Percentiles rank a stretch among this genome's conserved stretches.
These are phyloP conservation scores for Astragalus membranaceus DNA, from an alignment of 306 rosid genomes.

Conservation along the genomic window DNA sequence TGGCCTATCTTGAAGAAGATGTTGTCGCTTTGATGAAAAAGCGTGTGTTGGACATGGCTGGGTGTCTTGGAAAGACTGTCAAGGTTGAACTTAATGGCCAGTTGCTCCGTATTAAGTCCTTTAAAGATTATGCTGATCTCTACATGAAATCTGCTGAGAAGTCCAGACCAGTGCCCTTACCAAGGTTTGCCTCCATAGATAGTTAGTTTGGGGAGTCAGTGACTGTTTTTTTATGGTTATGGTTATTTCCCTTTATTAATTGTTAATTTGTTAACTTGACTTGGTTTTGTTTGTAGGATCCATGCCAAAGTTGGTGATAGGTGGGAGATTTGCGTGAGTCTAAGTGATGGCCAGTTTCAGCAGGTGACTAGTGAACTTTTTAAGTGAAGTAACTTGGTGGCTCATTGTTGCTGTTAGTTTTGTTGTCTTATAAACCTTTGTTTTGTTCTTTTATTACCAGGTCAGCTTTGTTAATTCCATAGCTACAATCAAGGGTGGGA, in stretches of 20 bases:
- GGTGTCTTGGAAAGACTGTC: too few relatives aligned
- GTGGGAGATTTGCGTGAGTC: conserved; percentile 95
- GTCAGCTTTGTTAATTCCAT: conserved; percentile 88
- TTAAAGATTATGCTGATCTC: too few relatives aligned
- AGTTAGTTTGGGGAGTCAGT: not conserved
- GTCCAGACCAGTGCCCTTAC: too few relatives aligned
- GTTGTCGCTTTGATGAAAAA: conserved; percentile 92
- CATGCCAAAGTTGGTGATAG: conserved; percentile 73
- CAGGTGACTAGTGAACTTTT: too few relatives aligned
- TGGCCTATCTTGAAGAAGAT: conserved; percentile 84
- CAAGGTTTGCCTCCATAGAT: not conserved
- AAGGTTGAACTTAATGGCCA: too few relatives aligned
- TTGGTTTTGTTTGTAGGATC: conserved; percentile 33
- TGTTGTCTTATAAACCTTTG: not conserved
- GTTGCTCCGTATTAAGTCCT: too few relatives aligned
- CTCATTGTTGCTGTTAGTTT: too few relatives aligned
- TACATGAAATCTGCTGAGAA: too few relatives aligned
- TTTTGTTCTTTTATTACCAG: conserved; percentile 36
- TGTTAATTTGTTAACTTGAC: conserved; percentile 11
- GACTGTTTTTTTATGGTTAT: not conserved
- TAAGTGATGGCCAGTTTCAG: too few relatives aligned
- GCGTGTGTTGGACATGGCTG: too few relatives aligned
- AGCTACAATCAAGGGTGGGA: conserved; percentile 90
- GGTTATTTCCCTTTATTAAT: not conserved
- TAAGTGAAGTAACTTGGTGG: too few relatives aligned